phyloP scores from a whole-genome alignment of 1,284 basidiomycete species.

The Caloboletus firmus region DNA sequence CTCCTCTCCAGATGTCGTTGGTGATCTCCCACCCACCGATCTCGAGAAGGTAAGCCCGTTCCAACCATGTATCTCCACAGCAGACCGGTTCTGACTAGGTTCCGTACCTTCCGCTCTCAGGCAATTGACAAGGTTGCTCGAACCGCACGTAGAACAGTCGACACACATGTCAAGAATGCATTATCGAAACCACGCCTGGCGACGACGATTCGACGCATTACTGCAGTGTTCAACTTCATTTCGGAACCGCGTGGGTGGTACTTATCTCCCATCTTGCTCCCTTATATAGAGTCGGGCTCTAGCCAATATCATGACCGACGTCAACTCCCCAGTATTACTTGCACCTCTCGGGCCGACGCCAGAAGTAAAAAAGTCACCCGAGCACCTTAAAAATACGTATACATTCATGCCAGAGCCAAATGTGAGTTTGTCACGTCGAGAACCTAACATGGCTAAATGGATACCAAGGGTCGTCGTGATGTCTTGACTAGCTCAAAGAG shows the following conservation, averaged over 20 bases:
- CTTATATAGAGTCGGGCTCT: constrained; percentile 17
- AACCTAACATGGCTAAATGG: constrained; percentile 10
- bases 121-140: constrained; percentile 66
- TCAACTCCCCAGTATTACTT: constrained; percentile 40
- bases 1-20: constrained; percentile 54
- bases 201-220: constrained; percentile 64
- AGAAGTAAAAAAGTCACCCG: constrained; percentile 14
- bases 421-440: constrained; percentile 18
- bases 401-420: constrained; percentile 7
- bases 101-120: constrained; percentile 37
- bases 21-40: constrained; percentile 53
- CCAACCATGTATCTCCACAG: constrained; percentile 3
- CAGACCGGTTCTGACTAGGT: constrained; percentile 1
- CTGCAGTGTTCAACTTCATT: constrained; percentile 65
- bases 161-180: constrained; percentile 68
- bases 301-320: constrained; percentile 47
- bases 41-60: constrained; percentile 59
- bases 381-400: constrained; percentile 7
- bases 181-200: constrained; percentile 64
- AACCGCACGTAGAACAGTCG: constrained; percentile 62
- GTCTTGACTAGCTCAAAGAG: constrained; percentile 4
- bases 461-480: constrained; percentile 18
- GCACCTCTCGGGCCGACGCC: constrained; percentile 21
- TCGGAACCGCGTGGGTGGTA: constrained; percentile 58
- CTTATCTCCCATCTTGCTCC: background rate